Conservation (phyloP, 768 basidiomycete genomes). For the Mycena polygramma region DNA sequence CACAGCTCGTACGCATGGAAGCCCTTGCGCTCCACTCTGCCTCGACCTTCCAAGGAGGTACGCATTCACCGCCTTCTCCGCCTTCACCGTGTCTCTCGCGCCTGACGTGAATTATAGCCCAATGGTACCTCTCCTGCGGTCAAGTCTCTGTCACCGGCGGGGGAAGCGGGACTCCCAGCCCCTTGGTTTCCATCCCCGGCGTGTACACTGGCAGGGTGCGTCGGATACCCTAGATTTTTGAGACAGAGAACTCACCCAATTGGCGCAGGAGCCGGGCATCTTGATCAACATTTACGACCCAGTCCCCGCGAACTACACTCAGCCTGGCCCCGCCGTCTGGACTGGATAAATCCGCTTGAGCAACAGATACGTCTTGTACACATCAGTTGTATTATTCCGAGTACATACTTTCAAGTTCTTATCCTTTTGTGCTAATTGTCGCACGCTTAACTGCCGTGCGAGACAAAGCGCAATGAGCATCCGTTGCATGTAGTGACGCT, state of each 20-base stretch:
- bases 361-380: too few relatives aligned
- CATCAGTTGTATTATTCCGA: too few relatives aligned
- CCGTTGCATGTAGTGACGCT: too few relatives aligned
- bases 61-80: slow-evolving; percentile 36
- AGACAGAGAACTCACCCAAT: neutral
- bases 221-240: neutral
- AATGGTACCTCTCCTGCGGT: slow-evolving; percentile 54
- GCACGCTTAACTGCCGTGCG: too few relatives aligned
- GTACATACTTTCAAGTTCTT: too few relatives aligned
- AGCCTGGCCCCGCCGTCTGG: slow-evolving; percentile 47
- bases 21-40: slow-evolving; percentile 59
- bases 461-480: too few relatives aligned
- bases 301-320: slow-evolving; percentile 47
- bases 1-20: slow-evolving; percentile 55
- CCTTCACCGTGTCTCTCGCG: neutral
- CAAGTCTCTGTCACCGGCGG: slow-evolving; percentile 58
- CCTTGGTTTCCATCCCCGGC: slow-evolving; percentile 53
- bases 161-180: slow-evolving; percentile 53
- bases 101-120: slow-evolving; percentile 35
- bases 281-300: slow-evolving; percentile 49
- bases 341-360: slow-evolving; percentile 19
- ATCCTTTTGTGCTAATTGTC: too few relatives aligned
- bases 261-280: slow-evolving; percentile 40
- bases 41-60: slow-evolving; percentile 54
- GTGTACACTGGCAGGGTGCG: slow-evolving; percentile 50